Evolutionary conservation across 2,329 filamentous ascomycete species (phyloP).

Genomic region (Aspergillus quadrilineatus): DNA sequence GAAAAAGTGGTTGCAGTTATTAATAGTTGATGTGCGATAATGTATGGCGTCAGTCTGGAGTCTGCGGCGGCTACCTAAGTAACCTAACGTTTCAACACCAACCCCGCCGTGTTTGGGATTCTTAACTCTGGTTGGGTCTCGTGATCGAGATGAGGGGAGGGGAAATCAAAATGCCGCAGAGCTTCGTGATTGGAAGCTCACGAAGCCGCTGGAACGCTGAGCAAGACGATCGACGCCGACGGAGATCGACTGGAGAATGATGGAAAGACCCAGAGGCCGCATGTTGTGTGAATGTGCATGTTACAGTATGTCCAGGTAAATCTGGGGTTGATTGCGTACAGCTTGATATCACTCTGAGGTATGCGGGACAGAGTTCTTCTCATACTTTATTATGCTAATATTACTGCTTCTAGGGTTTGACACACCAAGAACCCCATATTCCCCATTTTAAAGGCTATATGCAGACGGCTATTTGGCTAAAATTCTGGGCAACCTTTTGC

Average conservation of each 20-base stretch:
- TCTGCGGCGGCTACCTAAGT: neutral
- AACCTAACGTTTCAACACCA: neutral
- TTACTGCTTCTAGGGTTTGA: too few relatives aligned
- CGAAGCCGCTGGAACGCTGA: conserved; percentile 4
- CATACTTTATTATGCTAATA: neutral
- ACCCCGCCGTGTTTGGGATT: conserved; percentile 16
- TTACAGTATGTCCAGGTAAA: neutral
- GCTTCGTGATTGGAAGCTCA: neutral
- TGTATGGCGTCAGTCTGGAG: conserved; percentile 25
- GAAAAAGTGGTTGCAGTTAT: conserved; percentile 15
- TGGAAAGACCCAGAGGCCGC: neutral
- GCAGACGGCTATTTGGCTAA: neutral
- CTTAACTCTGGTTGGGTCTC: neutral
- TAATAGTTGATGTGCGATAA: conserved; percentile 21
- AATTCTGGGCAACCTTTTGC: neutral
- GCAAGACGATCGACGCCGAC: neutral
- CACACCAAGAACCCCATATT: neutral
- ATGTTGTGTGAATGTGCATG: neutral
- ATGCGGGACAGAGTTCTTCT: neutral
- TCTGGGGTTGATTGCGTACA: neutral
- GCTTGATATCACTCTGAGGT: neutral
- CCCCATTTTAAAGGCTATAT: neutral
- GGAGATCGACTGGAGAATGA: neutral
- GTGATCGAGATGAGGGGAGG: conserved; percentile 14
- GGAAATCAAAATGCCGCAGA: neutral